phyloP scores from a whole-genome alignment of 768 basidiomycete species.

The Lepiota brunneoincarnata region DNA sequence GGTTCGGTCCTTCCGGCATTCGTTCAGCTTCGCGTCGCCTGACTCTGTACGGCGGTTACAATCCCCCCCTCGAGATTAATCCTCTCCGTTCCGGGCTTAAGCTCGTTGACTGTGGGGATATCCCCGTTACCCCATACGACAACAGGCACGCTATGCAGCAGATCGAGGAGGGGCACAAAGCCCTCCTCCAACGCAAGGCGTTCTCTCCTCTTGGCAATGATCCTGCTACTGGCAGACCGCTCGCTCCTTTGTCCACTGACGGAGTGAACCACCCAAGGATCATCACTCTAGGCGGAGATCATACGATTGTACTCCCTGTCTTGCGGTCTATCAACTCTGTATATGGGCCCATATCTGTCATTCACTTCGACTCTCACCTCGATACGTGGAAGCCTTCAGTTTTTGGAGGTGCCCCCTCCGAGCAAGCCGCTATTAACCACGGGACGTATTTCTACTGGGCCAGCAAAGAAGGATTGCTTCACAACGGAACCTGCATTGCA shows the following conservation, averaged over 20 bases:
- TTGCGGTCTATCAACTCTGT: slow-evolving; percentile 72
- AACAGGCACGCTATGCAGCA: slow-evolving; percentile 71
- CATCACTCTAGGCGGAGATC: slow-evolving; percentile 85
- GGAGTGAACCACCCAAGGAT: slow-evolving; percentile 32
- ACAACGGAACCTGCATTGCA: too few species aligned
- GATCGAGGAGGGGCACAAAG: slow-evolving; percentile 71
- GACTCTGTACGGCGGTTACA: slow-evolving; percentile 76
- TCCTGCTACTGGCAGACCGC: slow-evolving; percentile 51
- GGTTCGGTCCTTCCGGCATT: slow-evolving; percentile 77
- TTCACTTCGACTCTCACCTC: slow-evolving; percentile 87
- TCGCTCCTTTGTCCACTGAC: slow-evolving; percentile 60
- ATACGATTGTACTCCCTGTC: slow-evolving; percentile 68
- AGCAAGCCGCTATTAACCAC: slow-evolving; percentile 68
- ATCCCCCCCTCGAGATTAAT: slow-evolving; percentile 70
- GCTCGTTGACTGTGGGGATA: slow-evolving; percentile 77
- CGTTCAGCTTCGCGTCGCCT: slow-evolving; percentile 75
- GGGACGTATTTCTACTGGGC: slow-evolving; percentile 93
- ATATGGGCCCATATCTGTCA: slow-evolving; percentile 78
- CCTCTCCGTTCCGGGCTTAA: slow-evolving; percentile 68
- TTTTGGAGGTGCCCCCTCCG: slow-evolving; percentile 72
- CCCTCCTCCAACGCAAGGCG: slow-evolving; percentile 60
- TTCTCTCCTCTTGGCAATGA: slow-evolving; percentile 66
- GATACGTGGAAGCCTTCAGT: slow-evolving; percentile 60
- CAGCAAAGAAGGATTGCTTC: slow-evolving; percentile 75
- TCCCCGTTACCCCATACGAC: slow-evolving; percentile 77